Percentiles rank a stretch among this genome's conserved stretches.
Conservation (phyloP, 306 rosid species). For the Glycine latifolia region DNA sequence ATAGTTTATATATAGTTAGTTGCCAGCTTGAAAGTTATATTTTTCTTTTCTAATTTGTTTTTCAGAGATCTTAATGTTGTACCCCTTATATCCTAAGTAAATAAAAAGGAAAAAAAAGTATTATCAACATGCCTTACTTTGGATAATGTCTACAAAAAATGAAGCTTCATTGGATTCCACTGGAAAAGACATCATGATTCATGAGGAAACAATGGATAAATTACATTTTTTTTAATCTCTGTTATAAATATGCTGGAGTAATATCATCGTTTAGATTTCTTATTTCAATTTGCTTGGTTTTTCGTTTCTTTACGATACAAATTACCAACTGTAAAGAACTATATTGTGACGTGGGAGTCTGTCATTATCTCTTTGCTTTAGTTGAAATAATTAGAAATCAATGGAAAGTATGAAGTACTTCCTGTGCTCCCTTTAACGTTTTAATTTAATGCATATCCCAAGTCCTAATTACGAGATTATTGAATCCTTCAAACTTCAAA, state of each 20-base stretch:
- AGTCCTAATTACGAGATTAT: slow-evolving; percentile 25
- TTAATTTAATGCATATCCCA: not conserved
- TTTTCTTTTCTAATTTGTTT: not conserved
- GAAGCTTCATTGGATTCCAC: slow-evolving; percentile 64
- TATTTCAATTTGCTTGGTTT: slow-evolving; percentile 18
- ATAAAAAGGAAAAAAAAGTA: not conserved
- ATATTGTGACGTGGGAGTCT: not conserved
- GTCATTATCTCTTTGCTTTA: not conserved
- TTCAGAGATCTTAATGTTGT: slow-evolving; percentile 7
- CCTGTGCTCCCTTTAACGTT: not conserved
- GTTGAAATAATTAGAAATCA: slow-evolving; percentile 25
- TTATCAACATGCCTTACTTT: slow-evolving; percentile 1
- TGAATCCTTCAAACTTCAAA: slow-evolving; percentile 22
- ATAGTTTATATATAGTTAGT: not conserved
- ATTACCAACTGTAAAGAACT: slow-evolving; percentile 13
- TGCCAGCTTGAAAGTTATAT: not conserved
- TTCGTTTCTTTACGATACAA: slow-evolving; percentile 8
- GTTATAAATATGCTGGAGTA: not conserved
- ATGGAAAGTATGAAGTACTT: slow-evolving; percentile 12
- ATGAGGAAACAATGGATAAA: slow-evolving; percentile 21
- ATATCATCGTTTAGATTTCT: slow-evolving; percentile 34
- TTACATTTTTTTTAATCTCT: not conserved
- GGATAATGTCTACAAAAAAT: slow-evolving; percentile 42
- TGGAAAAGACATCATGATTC: slow-evolving; percentile 13
- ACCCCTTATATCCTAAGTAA: not conserved